A percentile compares a stretch with the other conserved stretches of the same genome.
phyloP scores from a whole-genome alignment of 23 red algal species.

The Gracilariopsis chorda region DNA sequence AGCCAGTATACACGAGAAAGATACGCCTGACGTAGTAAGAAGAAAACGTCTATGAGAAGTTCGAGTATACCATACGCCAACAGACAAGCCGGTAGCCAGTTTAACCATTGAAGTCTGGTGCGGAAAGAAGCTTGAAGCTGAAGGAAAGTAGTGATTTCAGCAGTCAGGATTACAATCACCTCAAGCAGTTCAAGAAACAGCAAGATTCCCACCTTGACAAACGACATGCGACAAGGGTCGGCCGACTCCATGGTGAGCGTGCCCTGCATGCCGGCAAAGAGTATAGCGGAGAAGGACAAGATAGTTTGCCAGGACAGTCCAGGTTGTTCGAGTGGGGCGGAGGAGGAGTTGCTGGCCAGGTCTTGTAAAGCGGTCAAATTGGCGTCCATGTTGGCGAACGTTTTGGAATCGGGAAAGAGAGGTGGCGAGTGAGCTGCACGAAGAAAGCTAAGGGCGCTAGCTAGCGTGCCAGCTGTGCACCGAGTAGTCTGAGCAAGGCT shows the following conservation, averaged over 20 bases:
- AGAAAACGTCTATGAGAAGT: background rate
- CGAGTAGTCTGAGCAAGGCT: too few relatives aligned
- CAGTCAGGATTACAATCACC: background rate
- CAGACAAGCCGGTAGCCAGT: background rate
- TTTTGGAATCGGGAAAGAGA: too few relatives aligned
- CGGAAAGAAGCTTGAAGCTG: background rate
- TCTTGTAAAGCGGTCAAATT: too few relatives aligned
- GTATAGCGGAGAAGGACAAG: background rate
- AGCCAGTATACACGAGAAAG: background rate
- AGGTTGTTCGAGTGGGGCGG: too few relatives aligned
- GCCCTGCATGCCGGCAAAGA: slow-evolving; percentile 21
- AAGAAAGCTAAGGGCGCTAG: too few relatives aligned
- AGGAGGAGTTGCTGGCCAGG: too few relatives aligned
- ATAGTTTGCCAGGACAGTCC: background rate
- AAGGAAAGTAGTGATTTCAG: background rate
- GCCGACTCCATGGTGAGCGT: slow-evolving; percentile 6
- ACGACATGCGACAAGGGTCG: background rate
- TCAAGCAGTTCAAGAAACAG: background rate
- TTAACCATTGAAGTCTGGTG: background rate
- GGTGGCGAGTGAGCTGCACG: too few relatives aligned
- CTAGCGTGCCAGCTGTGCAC: too few relatives aligned
- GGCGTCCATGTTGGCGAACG: too few relatives aligned
- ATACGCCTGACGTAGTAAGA: background rate
- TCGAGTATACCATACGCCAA: background rate
- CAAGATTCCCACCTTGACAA: background rate